These are phyloP conservation scores for Wickerhamiella bombiphila DNA, from an alignment of 805 yeast species.

Conservation along the genomic window DNA sequence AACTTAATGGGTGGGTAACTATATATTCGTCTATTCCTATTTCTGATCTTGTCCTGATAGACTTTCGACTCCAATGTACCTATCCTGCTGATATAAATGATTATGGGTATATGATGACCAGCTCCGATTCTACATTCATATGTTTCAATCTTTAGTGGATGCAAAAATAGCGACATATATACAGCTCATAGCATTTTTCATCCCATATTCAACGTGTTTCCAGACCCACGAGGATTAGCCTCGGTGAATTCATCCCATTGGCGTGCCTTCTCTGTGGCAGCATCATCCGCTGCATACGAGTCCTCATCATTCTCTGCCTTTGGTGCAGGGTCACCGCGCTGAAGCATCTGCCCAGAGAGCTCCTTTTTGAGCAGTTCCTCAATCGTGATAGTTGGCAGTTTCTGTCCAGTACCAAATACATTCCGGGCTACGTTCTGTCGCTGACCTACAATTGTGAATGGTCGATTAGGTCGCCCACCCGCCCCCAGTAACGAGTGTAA, in stretches of 20 bases:
- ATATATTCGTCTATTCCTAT: no score
- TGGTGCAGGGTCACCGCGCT: conserved; percentile 3
- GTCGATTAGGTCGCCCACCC: conserved; percentile 67
- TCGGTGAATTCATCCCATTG: conserved; percentile 93
- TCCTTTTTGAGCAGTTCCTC: conserved; percentile 86
- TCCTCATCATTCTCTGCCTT: conserved; percentile 25
- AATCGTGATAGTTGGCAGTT: conserved; percentile 82
- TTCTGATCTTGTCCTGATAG: no score
- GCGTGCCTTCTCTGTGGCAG: conserved; percentile 59
- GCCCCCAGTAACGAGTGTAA: conserved; percentile 15
- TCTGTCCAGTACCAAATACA: conserved; percentile 86
- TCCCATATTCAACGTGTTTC: conserved; percentile 67
- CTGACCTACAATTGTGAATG: conserved; percentile 56
- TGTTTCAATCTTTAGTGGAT: no score
- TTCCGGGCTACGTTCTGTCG: conserved; percentile 34
- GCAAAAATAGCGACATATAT: not conserved
- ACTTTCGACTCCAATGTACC: no score
- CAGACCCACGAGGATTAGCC: conserved; percentile 72
- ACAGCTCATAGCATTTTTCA: conserved; percentile 12
- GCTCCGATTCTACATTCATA: no score
- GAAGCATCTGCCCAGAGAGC: conserved; percentile 55
- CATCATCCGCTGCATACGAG: conserved; percentile 33
- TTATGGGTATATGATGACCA: no score
- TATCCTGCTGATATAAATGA: no score
- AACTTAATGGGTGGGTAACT: no score